Conservation (phyloP, 2,329 filamentous ascomycete species). For the Penicillium capsulatum region DNA sequence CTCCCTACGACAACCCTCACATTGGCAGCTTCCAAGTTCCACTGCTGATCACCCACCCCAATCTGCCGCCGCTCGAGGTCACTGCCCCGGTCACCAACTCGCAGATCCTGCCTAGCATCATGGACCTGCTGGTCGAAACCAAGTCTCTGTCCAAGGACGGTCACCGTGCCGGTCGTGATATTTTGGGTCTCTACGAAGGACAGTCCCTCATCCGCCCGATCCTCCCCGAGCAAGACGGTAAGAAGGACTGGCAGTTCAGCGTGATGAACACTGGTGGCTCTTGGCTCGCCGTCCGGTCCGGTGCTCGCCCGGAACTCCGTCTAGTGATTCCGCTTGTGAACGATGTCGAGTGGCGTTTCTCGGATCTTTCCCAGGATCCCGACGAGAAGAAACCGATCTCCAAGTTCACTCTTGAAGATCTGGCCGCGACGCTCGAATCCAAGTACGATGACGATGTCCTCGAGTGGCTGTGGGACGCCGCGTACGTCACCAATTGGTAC, state of each 20-base stretch:
- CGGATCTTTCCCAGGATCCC: conserved; percentile 33
- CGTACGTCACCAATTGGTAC: conserved; percentile 39
- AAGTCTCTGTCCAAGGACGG: conserved; percentile 37
- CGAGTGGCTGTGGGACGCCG: conserved; percentile 36
- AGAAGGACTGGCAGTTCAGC: conserved; percentile 33
- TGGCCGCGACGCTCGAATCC: conserved; percentile 24
- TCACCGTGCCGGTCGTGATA: conserved; percentile 20
- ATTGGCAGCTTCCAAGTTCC: conserved; percentile 27
- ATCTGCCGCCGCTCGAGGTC: conserved; percentile 21
- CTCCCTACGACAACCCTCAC: conserved; percentile 27
- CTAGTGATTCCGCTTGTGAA: conserved; percentile 72
- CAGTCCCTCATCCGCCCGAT: conserved; percentile 44
- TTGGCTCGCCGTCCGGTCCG: conserved; percentile 61
- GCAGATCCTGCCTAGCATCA: conserved; percentile 45
- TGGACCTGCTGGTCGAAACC: conserved; percentile 45
- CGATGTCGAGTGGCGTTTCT: conserved; percentile 51
- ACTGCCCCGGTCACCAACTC: conserved; percentile 17
- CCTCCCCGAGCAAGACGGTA: conserved; percentile 31
- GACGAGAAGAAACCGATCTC: conserved; percentile 32
- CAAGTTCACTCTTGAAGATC: conserved; percentile 27
- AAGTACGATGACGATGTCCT: conserved; percentile 32
- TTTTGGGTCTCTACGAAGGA: conserved; percentile 23
- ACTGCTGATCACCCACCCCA: conserved; percentile 25
- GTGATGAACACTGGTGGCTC: conserved; percentile 37
- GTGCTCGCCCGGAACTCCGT: conserved; percentile 67